Base-by-base conservation (phyloP, 2,329 filamentous ascomycete species). In the Alternaria brassicae region DNA sequence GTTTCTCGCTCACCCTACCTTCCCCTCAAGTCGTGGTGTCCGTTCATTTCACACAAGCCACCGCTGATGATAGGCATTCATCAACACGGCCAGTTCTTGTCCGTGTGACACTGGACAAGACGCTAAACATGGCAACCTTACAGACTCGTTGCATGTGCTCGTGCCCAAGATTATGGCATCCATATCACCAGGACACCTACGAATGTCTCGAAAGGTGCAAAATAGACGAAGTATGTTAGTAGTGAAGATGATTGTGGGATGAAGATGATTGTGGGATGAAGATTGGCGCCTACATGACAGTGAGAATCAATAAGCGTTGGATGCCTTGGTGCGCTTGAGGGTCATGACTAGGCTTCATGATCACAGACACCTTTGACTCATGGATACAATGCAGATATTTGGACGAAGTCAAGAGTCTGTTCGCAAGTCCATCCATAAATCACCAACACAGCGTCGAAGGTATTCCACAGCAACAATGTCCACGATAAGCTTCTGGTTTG, bases 231-330 rank as follows among this genome's bases (percentile, higher is more conserved):
- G 32, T 6, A 27, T 48, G 32, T 34, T 42, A 15, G 13, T 36
- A 3, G 28, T n/a, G 23, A n/a, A 30, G 27, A 17, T 53, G 40
- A 32, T 42, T 23, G 21, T 47, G 27, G 41, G 21, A n/a, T 32
- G 21, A 19, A 27, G 27, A 23, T 41, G 34, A 32, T 42, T 23
- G 21, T 47, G 27, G 41, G 21, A n/a, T 32, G 21, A 19, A 27
- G 27, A 23, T 41, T 27, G 49, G 21, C 21, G 34, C 34, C 41
- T 8, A 47, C n/a, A 10, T 17, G 17, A 36, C 19, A 15, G n/a
- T n/a, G 41, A 19, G 15, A 9, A 47, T 58, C 49, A 47, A 39
- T 58, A 58, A 58, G 40, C 49, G 32, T 47, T 37, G 30, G 27
- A 4, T 19, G 30, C 19, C 28, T 32, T 15, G 49, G 23, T 32